Evolutionary conservation across 306 rosid species (phyloP), one percentile per base, ranked within the genome.

Genomic region (Vachellia collinsii): DNA sequence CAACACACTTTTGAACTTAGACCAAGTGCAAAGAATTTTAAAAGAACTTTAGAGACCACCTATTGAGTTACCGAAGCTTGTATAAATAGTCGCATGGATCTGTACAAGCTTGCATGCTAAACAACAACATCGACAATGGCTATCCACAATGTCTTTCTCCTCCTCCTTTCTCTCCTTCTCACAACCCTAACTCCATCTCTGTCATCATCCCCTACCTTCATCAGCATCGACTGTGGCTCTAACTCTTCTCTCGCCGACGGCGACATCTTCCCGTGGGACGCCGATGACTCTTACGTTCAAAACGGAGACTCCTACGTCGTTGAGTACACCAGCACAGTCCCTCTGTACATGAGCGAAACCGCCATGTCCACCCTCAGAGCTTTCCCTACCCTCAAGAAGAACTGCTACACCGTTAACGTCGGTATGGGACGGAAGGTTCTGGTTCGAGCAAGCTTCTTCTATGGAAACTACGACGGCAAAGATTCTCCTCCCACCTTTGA

Each of bases 401-500:
- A 78, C 19, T 85, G 85, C 54, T 85, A 85, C 59, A 66, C 43
- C 46, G 29, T 81, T 43, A 19, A 47, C 4, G 58, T 76, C 0
- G n/a, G 23, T 2, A 8, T 58, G 11, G 85, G 77, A 0, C 77
- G 72, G 48, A 67, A 71, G n/a, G 16, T 85, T 47, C 76, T 85
- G 0, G 76, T 75, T 11, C 78, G 83, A 4, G 85, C 83, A 23
- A 75, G 63, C 47, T 86, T 79, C 51, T 79, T 29, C 77, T 79
- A 76, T 16, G 86, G 88, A 20, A 79, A 86, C 10, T 86, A 75
- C 19, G 86, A 82, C 23, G 63, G 77, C 0, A 72, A 62, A 11
- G 7, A 54, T 10, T 76, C 84, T 48, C 82, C 86, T 1, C 88
- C 88, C 0, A 62, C 80, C 8, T 85, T 85, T 50, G 81, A 81